These are phyloP conservation scores for Larix kaempferi DNA, from an alignment of 75 land plant genomes.

Conservation along the genomic window DNA sequence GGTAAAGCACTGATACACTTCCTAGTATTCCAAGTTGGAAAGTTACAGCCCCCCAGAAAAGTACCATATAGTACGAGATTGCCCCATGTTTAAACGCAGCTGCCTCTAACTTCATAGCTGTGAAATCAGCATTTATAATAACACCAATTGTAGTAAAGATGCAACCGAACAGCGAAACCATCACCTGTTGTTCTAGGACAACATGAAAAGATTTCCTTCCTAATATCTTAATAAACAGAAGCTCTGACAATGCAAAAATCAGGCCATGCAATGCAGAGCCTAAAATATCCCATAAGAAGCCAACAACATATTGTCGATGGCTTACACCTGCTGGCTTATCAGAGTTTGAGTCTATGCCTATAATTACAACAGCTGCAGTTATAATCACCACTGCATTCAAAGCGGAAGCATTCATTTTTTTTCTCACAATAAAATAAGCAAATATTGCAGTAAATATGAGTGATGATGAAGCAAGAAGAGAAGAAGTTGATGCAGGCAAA, in stretches of 20 bases:
- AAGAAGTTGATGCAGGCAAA: slow-evolving; percentile 76
- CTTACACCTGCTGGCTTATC: slow-evolving; percentile 47
- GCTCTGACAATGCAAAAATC: slow-evolving; percentile 83
- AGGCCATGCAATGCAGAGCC: slow-evolving; percentile 89
- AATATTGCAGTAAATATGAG: slow-evolving; percentile 74
- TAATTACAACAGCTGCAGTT: slow-evolving; percentile 60
- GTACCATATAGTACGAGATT: slow-evolving; percentile 51
- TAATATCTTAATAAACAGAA: slow-evolving; percentile 64
- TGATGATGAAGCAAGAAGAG: slow-evolving; percentile 64
- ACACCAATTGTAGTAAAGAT: slow-evolving; percentile 68
- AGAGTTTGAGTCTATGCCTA: slow-evolving; percentile 69
- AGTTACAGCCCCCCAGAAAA: slow-evolving; percentile 71
- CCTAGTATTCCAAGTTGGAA: slow-evolving; percentile 78
- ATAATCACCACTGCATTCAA: slow-evolving; percentile 72
- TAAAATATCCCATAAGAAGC: slow-evolving; percentile 61
- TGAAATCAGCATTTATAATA: slow-evolving; percentile 42
- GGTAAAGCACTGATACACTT: slow-evolving; percentile 57
- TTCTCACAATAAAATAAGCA: slow-evolving; percentile 61
- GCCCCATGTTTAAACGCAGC: slow-evolving; percentile 47
- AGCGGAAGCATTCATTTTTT: slow-evolving; percentile 52
- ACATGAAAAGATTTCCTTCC: slow-evolving; percentile 80
- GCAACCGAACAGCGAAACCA: slow-evolving; percentile 69
- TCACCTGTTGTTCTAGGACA: slow-evolving; percentile 76
- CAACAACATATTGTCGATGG: slow-evolving; percentile 45
- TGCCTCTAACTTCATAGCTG: slow-evolving; percentile 55